Evolutionary conservation across 1,139 yeast genomes (phyloP).

Genomic region (Taphrina sp.): DNA sequence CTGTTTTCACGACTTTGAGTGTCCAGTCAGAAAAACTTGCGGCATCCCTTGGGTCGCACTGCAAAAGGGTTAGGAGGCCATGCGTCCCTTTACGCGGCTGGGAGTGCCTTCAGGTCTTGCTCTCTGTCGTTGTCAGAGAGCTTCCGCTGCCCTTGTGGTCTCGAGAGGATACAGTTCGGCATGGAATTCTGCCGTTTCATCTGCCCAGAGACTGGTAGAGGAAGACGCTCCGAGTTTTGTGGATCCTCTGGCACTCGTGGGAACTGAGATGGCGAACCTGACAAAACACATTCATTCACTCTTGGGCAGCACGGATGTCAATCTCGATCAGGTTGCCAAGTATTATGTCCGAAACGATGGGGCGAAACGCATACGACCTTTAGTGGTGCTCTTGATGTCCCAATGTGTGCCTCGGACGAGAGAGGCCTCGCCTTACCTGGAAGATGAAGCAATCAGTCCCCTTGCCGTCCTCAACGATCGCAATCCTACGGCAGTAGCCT

Average conservation of each 20-base stretch:
- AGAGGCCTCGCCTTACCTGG: constrained; percentile 27
- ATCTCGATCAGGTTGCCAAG: constrained; percentile 81
- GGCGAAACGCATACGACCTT: constrained; percentile 80
- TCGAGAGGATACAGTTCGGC: constrained; percentile 2
- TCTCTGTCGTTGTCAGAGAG: no score
- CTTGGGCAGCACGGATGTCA: constrained; percentile 91
- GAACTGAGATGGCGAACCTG: constrained; percentile 86
- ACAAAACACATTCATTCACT: constrained; percentile 82
- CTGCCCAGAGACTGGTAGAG: constrained; percentile 74
- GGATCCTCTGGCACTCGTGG: constrained; percentile 90
- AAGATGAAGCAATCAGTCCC: constrained; percentile 62
- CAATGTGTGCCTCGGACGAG: constrained; percentile 65
- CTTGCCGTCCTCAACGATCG: constrained; percentile 81
- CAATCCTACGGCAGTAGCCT: constrained; percentile 53
- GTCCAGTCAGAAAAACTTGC: no score
- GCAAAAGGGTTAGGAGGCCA: no score
- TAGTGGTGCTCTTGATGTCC: constrained; percentile 76
- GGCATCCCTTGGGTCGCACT: no score
- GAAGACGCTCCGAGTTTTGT: constrained; percentile 53
- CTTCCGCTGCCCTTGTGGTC: no score
- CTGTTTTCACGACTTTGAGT: no score
- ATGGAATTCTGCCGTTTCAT: constrained; percentile 19
- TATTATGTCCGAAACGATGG: constrained; percentile 97
- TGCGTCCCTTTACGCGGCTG: no score
- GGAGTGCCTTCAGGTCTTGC: no score